These are phyloP conservation scores for Plasmodium sp. DNA, from an alignment of 169 alveolate species.

Conservation along the genomic window DNA sequence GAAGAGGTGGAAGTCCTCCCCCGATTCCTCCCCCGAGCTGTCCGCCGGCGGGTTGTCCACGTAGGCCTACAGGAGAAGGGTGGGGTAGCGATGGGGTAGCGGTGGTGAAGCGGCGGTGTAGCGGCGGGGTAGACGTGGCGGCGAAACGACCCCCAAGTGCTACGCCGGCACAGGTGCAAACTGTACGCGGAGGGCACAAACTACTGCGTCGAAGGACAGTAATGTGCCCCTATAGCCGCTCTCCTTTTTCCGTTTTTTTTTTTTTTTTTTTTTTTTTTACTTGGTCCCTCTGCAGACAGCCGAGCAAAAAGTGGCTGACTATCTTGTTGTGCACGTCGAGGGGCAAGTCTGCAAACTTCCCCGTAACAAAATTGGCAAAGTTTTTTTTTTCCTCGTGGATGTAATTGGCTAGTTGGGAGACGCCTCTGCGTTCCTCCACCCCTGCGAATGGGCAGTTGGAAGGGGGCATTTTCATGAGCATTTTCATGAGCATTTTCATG, in stretches of 20 bases:
- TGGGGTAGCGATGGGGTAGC: background rate
- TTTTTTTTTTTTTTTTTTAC: conserved; percentile 4
- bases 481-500: too few relatives aligned
- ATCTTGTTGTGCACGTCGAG: conserved; percentile 28
- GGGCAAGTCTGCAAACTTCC: conserved; percentile 26
- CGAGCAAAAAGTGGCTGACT: conserved; percentile 39
- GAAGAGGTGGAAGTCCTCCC: conserved; percentile 19
- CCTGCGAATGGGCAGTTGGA: background rate
- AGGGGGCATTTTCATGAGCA: too few relatives aligned
- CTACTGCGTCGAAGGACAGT: background rate
- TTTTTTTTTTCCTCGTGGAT: conserved; percentile 51
- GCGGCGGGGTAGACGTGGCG: too few relatives aligned
- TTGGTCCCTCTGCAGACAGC: conserved; percentile 15
- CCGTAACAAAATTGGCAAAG: conserved; percentile 21
- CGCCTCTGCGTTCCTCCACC: conserved; percentile 3
- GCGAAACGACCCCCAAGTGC: background rate
- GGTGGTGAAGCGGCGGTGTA: too few relatives aligned
- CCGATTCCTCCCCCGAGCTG: background rate
- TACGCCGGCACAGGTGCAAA: background rate
- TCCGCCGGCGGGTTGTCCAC: background rate
- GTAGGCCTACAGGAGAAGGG: background rate
- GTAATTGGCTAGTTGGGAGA: conserved; percentile 27
- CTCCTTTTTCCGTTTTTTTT: background rate
- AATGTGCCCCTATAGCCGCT: background rate
- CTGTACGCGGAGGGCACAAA: background rate